Evolutionary conservation across 1,284 basidiomycete genomes (phyloP).

Genomic region (Ganoderma multipileum): DNA sequence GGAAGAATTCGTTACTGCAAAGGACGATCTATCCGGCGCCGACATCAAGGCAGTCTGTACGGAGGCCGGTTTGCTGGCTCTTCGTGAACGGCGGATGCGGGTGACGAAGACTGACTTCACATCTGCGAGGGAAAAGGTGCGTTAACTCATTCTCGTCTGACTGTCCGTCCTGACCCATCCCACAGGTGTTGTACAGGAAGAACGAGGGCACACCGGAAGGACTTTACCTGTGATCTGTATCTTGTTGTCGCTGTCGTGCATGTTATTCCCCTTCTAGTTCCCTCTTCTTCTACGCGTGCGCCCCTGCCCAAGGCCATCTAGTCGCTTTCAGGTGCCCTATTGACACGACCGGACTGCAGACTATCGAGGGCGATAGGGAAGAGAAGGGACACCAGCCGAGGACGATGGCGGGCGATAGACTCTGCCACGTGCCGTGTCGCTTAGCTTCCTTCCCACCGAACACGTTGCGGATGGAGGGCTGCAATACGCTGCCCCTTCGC

Average conservation of each 20-base stretch:
- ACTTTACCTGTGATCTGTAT: slow-evolving; percentile 67
- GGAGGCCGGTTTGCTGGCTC: slow-evolving; percentile 93
- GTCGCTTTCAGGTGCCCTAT: background rate
- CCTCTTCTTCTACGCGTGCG: background rate
- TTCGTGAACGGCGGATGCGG: slow-evolving; percentile 95
- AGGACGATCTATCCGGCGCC: slow-evolving; percentile 96
- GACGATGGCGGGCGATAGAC: slow-evolving; percentile 14
- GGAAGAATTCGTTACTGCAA: slow-evolving; percentile 95
- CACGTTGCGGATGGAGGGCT: background rate
- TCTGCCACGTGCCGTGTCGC: slow-evolving; percentile 8
- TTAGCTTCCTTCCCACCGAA: background rate
- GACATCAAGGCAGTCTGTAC: slow-evolving; percentile 99
- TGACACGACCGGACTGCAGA: background rate
- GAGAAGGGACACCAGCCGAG: too few relatives aligned
- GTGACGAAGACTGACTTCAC: slow-evolving; percentile 95
- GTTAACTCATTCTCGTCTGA: slow-evolving; percentile 23
- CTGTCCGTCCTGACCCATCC: slow-evolving; percentile 22
- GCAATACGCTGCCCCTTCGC: too few relatives aligned
- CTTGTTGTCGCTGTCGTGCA: slow-evolving; percentile 22
- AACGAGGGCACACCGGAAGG: slow-evolving; percentile 93
- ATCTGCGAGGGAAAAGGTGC: slow-evolving; percentile 86
- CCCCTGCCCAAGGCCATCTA: background rate
- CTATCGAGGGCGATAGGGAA: background rate
- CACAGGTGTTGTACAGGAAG: slow-evolving; percentile 88
- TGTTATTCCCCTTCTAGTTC: slow-evolving; percentile 23